Conservation (phyloP, 169 alveolate genomes). For the Plasmodium berghei region DNA sequence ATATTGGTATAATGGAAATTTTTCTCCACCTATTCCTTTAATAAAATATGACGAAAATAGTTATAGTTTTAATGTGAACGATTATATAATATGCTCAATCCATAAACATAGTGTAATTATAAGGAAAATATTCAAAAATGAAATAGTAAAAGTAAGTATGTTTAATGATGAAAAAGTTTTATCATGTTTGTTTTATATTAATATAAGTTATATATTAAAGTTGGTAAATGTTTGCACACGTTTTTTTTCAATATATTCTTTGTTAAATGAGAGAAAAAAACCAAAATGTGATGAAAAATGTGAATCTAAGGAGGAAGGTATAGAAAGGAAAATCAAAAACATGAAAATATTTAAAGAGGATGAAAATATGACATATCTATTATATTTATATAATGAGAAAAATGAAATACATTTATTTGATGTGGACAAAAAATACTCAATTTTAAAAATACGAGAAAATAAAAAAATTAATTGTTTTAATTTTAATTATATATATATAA, state of each 20-base stretch:
- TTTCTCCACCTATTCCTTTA: conserved; percentile 39
- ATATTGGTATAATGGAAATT: conserved; percentile 56
- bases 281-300: background rate
- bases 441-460: conserved; percentile 21
- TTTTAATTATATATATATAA: conserved; percentile 47
- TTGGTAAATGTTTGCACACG: background rate
- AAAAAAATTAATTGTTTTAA: conserved; percentile 25
- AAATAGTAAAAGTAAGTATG: conserved; percentile 49
- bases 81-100: conserved; percentile 51
- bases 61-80: background rate
- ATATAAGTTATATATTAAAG: conserved; percentile 13
- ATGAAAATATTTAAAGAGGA: background rate
- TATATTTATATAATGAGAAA: conserved; percentile 50
- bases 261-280: background rate
- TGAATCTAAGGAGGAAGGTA: background rate
- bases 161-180: conserved; percentile 57
- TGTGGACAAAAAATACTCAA: conserved; percentile 26
- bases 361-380: background rate
- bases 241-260: background rate
- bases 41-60: conserved; percentile 2
- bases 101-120: conserved; percentile 67
- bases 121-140: conserved; percentile 58
- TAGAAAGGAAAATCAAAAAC: background rate
- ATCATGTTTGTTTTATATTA: conserved; percentile 50
- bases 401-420: conserved; percentile 65